Conservation (phyloP, 768 basidiomycete genomes). For the Phaffia australis region DNA sequence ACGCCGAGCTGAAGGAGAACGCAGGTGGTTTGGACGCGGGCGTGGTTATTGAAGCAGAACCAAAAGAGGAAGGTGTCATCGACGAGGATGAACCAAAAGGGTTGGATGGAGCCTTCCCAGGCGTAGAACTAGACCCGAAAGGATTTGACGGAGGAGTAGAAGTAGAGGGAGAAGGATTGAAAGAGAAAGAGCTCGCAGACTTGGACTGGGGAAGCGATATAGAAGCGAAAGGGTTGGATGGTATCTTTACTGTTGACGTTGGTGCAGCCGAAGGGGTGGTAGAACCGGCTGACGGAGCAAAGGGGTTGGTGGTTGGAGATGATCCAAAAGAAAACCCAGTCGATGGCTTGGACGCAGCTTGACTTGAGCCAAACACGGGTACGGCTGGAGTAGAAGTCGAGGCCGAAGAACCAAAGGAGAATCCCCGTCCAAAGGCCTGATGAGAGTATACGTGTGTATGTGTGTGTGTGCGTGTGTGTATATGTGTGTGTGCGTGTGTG, state of each 20-base stretch:
- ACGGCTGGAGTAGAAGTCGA: not conserved
- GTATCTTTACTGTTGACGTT: no score
- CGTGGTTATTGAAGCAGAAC: not conserved
- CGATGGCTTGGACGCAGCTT: no score
- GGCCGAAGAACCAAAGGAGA: slow-evolving; percentile 15
- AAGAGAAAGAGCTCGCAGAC: no score
- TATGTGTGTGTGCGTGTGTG: not conserved
- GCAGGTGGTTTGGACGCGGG: slow-evolving; percentile 8
- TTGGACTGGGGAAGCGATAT: no score
- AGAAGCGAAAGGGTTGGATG: no score
- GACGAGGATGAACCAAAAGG: slow-evolving; percentile 1
- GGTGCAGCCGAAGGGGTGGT: no score
- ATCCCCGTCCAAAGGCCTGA: slow-evolving; percentile 10
- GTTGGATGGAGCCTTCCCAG: no score
- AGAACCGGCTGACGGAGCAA: not conserved
- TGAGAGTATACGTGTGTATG: not conserved
- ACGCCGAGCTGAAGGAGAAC: slow-evolving; percentile 8
- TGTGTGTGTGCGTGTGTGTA: not conserved
- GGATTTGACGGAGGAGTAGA: no score
- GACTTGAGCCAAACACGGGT: no score
- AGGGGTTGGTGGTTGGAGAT: slow-evolving; percentile 10
- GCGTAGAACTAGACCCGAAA: no score
- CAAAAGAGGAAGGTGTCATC: not conserved
- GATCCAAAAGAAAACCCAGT: slow-evolving; percentile 15
- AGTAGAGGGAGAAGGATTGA: no score